phyloP scores from a whole-genome alignment of 257 asterid species.

The Solanum habrochaites region DNA sequence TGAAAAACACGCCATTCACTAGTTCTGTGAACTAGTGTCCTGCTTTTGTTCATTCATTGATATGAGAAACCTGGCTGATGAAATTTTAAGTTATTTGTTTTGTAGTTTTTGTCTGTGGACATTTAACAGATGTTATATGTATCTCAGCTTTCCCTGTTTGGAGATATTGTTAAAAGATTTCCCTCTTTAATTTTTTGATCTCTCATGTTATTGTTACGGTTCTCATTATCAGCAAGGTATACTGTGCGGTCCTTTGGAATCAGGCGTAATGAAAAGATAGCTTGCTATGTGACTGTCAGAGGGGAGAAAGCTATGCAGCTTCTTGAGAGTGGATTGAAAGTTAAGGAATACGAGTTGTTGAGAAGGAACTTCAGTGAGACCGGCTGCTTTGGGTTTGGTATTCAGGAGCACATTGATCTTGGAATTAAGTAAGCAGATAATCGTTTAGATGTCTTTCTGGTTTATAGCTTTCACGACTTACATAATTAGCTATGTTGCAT shows the following conservation, averaged over 20 bases:
- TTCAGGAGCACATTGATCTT: constrained; percentile 77
- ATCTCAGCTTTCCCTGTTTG: not conserved
- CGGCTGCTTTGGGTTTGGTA: constrained; percentile 77
- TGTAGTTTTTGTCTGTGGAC: not conserved
- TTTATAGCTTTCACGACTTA: not conserved
- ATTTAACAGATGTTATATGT: not conserved
- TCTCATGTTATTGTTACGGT: not conserved
- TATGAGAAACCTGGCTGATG: not conserved
- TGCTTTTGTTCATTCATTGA: not conserved
- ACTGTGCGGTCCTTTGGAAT: constrained; percentile 69
- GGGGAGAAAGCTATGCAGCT: constrained; percentile 67
- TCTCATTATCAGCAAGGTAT: constrained; percentile 42
- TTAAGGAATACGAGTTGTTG: constrained; percentile 53
- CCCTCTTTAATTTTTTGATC: not conserved
- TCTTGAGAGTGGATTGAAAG: constrained; percentile 61
- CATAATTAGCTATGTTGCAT: not conserved
- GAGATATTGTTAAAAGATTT: not conserved
- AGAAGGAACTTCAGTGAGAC: constrained; percentile 62
- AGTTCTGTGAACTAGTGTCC: not conserved
- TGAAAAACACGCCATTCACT: not conserved
- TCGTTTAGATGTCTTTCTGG: not conserved
- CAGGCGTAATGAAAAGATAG: constrained; percentile 72
- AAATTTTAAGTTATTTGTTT: not conserved
- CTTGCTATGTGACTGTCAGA: constrained; percentile 59
- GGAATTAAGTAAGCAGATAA: constrained; percentile 58